phyloP scores from a whole-genome alignment of 306 rosid species.

The Cyamopsis tetragonoloba region DNA sequence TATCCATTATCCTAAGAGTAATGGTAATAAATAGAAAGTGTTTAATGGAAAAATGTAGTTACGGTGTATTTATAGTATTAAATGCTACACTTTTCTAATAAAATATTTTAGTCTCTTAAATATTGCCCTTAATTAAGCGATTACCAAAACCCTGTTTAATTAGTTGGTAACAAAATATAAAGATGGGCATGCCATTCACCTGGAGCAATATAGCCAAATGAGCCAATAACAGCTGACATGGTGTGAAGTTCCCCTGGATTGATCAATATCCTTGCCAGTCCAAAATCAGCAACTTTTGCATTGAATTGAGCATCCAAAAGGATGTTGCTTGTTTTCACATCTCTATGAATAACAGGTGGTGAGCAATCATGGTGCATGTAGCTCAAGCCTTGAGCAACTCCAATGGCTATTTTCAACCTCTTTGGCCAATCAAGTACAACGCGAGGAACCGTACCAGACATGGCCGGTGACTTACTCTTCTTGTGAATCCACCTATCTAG shows the following conservation, averaged over 20 bases:
- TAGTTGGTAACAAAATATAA: too few relatives aligned
- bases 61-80: too few relatives aligned
- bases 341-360: slow-evolving; percentile 37
- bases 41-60: too few relatives aligned
- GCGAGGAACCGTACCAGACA: background rate
- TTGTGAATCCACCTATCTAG: slow-evolving; percentile 33
- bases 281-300: slow-evolving; percentile 43
- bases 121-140: too few relatives aligned
- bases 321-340: slow-evolving; percentile 36
- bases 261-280: slow-evolving; percentile 27
- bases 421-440: slow-evolving; percentile 32
- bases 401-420: slow-evolving; percentile 38
- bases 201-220: slow-evolving; percentile 41
- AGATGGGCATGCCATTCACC: slow-evolving; percentile 18
- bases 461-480: background rate
- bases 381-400: slow-evolving; percentile 36
- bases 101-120: too few relatives aligned
- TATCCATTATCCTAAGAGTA: too few relatives aligned
- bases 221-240: slow-evolving; percentile 34
- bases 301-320: slow-evolving; percentile 37
- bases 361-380: slow-evolving; percentile 39
- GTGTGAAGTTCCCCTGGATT: slow-evolving; percentile 30
- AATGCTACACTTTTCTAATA: too few relatives aligned
- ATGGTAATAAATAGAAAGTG: too few relatives aligned
- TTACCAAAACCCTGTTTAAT: too few relatives aligned